phyloP scores from a whole-genome alignment of 768 basidiomycete species.

The Leccinellum rugosiceps region DNA sequence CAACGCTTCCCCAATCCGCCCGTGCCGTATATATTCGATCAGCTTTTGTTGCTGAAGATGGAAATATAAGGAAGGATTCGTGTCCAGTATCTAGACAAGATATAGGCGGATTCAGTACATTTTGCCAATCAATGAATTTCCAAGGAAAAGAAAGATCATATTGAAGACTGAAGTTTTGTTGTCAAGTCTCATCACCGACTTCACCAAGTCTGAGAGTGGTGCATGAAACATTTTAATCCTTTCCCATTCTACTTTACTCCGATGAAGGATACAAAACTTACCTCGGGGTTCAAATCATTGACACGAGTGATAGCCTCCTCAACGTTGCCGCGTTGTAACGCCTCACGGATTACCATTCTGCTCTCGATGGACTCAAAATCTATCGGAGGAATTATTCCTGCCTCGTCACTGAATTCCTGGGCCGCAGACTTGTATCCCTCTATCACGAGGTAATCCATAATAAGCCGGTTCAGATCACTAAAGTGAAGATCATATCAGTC shows the following conservation, averaged over 20 bases:
- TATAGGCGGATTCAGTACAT: slow-evolving; percentile 15
- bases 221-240: slow-evolving; percentile 97
- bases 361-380: slow-evolving; percentile 93
- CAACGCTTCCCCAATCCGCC: slow-evolving; percentile 74
- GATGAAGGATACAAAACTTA: slow-evolving; percentile 41
- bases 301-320: slow-evolving; percentile 94
- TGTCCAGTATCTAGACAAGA: slow-evolving; percentile 83
- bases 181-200: slow-evolving; percentile 81
- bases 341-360: slow-evolving; percentile 91
- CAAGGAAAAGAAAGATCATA: slow-evolving; percentile 55
- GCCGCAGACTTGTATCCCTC: slow-evolving; percentile 97
- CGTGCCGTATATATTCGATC: slow-evolving; percentile 90
- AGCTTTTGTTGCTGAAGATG: slow-evolving; percentile 94
- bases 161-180: slow-evolving; percentile 94
- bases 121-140: not conserved
- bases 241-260: slow-evolving; percentile 20
- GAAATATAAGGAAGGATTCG: slow-evolving; percentile 90
- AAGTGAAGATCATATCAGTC: slow-evolving; percentile 21
- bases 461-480: slow-evolving; percentile 90
- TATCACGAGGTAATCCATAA: slow-evolving; percentile 97
- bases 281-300: slow-evolving; percentile 96
- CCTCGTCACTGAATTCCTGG: slow-evolving; percentile 90
- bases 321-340: slow-evolving; percentile 90
- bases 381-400: slow-evolving; percentile 69
- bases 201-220: slow-evolving; percentile 86